Percentiles rank a stretch among this genome's conserved stretches.
phyloP scores from a whole-genome alignment of 331 rosid genomes.

The Stylosanthes scabra region DNA sequence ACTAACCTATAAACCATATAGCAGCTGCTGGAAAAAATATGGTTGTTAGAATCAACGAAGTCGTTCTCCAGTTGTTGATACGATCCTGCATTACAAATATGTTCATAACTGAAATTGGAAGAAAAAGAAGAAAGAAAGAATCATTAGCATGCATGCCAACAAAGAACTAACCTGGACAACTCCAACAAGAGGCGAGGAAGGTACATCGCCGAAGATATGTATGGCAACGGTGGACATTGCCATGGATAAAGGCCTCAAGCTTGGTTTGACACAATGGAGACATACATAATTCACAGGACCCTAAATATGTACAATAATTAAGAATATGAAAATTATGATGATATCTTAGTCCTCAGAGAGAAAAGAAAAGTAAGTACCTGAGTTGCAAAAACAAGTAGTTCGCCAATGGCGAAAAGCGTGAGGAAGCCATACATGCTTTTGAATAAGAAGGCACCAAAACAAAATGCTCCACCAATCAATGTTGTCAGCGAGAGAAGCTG shows the following conservation, averaged over 20 bases:
- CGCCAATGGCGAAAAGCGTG: slow-evolving; percentile 77
- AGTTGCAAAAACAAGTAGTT: slow-evolving; percentile 81
- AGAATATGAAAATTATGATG: slow-evolving; percentile 11
- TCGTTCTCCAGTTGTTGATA: slow-evolving; percentile 77
- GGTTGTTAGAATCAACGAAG: slow-evolving; percentile 70
- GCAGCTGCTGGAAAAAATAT: slow-evolving; percentile 68
- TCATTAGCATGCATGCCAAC: background rate
- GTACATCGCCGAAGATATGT: slow-evolving; percentile 95
- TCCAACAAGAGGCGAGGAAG: slow-evolving; percentile 95
- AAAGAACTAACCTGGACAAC: slow-evolving; percentile 66
- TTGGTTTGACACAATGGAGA: slow-evolving; percentile 86
- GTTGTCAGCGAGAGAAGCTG: slow-evolving; percentile 84
- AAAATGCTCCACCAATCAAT: slow-evolving; percentile 72
- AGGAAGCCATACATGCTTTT: slow-evolving; percentile 75
- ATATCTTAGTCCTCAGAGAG: slow-evolving; percentile 5
- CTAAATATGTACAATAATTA: slow-evolving; percentile 40
- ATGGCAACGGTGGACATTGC: slow-evolving; percentile 91
- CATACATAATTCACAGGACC: slow-evolving; percentile 87
- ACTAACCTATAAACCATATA: slow-evolving; percentile 77
- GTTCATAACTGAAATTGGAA: background rate
- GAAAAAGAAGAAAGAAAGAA: background rate
- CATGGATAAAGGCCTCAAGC: slow-evolving; percentile 90
- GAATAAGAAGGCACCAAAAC: slow-evolving; percentile 76
- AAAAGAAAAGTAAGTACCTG: slow-evolving; percentile 65
- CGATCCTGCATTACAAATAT: slow-evolving; percentile 60